These are phyloP conservation scores for Saturnispora ahearnii DNA, from an alignment of 805 yeast genomes.

Conservation along the genomic window DNA sequence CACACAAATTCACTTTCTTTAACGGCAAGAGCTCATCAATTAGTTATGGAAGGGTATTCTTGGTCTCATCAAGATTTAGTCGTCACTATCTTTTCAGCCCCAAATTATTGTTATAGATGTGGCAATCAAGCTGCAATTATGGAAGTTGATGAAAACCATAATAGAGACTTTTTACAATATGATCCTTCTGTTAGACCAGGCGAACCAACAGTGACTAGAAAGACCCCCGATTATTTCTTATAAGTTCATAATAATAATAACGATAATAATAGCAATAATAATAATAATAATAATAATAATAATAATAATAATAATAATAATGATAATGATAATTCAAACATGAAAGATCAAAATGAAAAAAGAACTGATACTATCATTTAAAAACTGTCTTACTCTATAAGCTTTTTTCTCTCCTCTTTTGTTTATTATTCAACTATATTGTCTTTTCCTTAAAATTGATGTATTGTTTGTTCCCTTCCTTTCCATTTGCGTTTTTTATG, in stretches of 20 bases:
- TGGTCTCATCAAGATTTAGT: slow-evolving; percentile 94
- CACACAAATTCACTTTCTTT: slow-evolving; percentile 78
- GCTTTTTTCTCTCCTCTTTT: not conserved
- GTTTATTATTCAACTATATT: not conserved
- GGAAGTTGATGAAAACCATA: slow-evolving; percentile 94
- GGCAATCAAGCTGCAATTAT: slow-evolving; percentile 97
- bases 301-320: not conserved
- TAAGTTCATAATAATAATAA: slow-evolving; percentile 26
- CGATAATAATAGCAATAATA: not conserved
- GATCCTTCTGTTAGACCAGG: slow-evolving; percentile 97
- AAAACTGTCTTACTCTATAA: not conserved
- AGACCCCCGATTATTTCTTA: slow-evolving; percentile 94
- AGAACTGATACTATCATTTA: not conserved
- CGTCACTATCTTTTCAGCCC: slow-evolving; percentile 91
- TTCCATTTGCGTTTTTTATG: slow-evolving; percentile 1
- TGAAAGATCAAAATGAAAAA: not conserved
- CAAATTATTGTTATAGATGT: slow-evolving; percentile 94
- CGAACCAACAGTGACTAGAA: slow-evolving; percentile 94
- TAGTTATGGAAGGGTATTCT: slow-evolving; percentile 95
- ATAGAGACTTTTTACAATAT: slow-evolving; percentile 86
- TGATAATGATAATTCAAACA: not conserved
- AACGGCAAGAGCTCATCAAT: slow-evolving; percentile 92
- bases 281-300: not conserved
- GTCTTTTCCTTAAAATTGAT: not conserved
- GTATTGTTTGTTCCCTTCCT: not conserved